These are phyloP conservation scores for Lentithecium fluviatile DNA, from an alignment of 495 filamentous ascomycete genomes.

Conservation along the genomic window DNA sequence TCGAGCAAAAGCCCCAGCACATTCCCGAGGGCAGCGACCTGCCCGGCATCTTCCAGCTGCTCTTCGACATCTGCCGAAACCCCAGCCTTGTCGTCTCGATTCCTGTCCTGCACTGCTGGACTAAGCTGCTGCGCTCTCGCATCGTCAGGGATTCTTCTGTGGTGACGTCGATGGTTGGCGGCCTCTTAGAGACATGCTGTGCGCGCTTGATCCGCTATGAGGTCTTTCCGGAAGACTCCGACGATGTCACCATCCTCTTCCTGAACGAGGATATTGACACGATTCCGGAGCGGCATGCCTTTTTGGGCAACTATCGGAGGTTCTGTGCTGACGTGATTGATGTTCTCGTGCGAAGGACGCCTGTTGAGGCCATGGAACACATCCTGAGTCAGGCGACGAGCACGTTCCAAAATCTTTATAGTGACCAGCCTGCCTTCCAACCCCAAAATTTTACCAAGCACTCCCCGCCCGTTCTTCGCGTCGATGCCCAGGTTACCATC, in stretches of 20 bases:
- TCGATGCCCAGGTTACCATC: constrained; percentile 86
- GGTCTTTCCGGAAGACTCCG: constrained; percentile 71
- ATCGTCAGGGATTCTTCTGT: constrained; percentile 63
- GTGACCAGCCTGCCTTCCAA: constrained; percentile 67
- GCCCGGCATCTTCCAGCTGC: constrained; percentile 73
- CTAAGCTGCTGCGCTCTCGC: constrained; percentile 68
- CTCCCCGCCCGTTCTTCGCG: constrained; percentile 69
- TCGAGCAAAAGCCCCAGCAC: constrained; percentile 70
- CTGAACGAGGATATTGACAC: constrained; percentile 93
- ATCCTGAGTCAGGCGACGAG: constrained; percentile 75
- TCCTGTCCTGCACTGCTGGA: constrained; percentile 87
- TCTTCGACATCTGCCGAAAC: constrained; percentile 75
- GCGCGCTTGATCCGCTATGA: constrained; percentile 79
- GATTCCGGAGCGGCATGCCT: constrained; percentile 88
- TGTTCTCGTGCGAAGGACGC: constrained; percentile 71
- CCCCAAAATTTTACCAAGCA: constrained; percentile 76
- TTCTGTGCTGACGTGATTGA: constrained; percentile 87
- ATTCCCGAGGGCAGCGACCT: constrained; percentile 63
- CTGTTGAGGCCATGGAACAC: constrained; percentile 81
- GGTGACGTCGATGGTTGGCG: constrained; percentile 66
- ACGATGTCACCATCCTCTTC: constrained; percentile 75
- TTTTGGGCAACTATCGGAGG: constrained; percentile 93
- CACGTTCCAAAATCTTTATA: constrained; percentile 72
- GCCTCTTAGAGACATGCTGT: constrained; percentile 77
- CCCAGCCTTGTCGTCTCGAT: constrained; percentile 90